Conservation (phyloP, 2,329 filamentous ascomycete species). For the Ophiobolus disseminans region DNA sequence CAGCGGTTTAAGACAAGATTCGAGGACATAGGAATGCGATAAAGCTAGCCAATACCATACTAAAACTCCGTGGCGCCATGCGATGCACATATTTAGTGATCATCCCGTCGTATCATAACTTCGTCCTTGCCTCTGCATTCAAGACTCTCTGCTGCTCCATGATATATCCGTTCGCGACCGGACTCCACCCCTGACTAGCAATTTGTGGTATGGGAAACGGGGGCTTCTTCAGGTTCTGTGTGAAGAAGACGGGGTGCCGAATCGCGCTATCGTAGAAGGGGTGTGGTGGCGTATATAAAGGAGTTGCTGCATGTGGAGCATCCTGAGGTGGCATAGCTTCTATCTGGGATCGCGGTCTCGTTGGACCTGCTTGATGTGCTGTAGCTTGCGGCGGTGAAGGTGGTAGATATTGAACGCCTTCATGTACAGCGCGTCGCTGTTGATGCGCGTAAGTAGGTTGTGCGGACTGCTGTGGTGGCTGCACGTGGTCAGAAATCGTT, state of each 20-base stretch:
- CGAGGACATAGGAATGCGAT: too few relatives aligned
- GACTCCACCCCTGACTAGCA: constrained; percentile 48
- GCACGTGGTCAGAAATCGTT: constrained; percentile 15
- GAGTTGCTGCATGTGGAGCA: constrained; percentile 21
- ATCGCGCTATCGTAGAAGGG: constrained; percentile 62
- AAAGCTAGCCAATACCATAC: too few relatives aligned
- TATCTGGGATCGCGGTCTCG: constrained; percentile 52
- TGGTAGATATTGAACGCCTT: constrained; percentile 18
- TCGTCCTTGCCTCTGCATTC: constrained; percentile 26
- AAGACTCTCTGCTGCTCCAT: constrained; percentile 33
- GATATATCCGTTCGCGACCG: constrained; percentile 55
- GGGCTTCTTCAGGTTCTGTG: constrained; percentile 65
- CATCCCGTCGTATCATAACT: constrained; percentile 30
- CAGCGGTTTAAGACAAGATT: too few relatives aligned
- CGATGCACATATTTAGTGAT: constrained; percentile 1
- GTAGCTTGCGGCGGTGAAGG: constrained; percentile 4
- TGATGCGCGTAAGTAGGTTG: constrained; percentile 32
- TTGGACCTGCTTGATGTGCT: background rate
- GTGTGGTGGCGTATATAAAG: constrained; percentile 24
- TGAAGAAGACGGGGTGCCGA: constrained; percentile 80
- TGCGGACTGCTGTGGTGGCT: constrained; percentile 33
- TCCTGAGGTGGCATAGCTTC: constrained; percentile 56
- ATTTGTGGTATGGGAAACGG: constrained; percentile 54
- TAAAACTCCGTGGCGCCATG: too few relatives aligned
- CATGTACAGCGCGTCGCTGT: constrained; percentile 33